Conservation (phyloP, 805 yeast genomes). For the Pichia californica region DNA sequence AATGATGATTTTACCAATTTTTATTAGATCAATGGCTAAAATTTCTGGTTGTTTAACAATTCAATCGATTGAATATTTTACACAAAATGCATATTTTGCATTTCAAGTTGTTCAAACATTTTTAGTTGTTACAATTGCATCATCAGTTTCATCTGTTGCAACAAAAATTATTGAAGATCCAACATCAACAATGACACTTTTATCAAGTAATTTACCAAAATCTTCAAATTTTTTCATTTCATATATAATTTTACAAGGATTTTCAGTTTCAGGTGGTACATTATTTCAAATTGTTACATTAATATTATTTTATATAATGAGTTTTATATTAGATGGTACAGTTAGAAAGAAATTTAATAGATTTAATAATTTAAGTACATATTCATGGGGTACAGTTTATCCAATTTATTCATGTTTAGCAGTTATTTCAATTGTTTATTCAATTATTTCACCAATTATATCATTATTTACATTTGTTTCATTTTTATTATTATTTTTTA, state of each 20-base stretch:
- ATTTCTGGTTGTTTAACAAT: slow-evolving; percentile 50
- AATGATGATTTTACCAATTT: slow-evolving; percentile 60
- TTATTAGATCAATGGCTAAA: slow-evolving; percentile 58
- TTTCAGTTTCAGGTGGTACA: slow-evolving; percentile 58
- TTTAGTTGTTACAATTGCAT: slow-evolving; percentile 61
- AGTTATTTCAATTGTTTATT: slow-evolving; percentile 59
- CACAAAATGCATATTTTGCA: slow-evolving; percentile 63
- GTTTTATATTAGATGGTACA: slow-evolving; percentile 52
- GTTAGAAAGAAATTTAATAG: slow-evolving; percentile 63
- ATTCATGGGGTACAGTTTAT: slow-evolving; percentile 70
- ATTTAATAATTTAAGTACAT: slow-evolving; percentile 45
- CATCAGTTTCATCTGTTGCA: slow-evolving; percentile 65
- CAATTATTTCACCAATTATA: slow-evolving; percentile 78
- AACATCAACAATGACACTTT: slow-evolving; percentile 45
- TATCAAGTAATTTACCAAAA: slow-evolving; percentile 65
- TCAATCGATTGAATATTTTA: slow-evolving; percentile 54
- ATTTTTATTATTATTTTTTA: slow-evolving; percentile 66
- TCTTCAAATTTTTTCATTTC: slow-evolving; percentile 69
- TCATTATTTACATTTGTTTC: slow-evolving; percentile 66
- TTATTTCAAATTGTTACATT: slow-evolving; percentile 57
- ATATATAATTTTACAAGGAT: slow-evolving; percentile 62
- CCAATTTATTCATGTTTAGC: slow-evolving; percentile 72
- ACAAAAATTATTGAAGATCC: slow-evolving; percentile 57
- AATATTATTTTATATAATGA: slow-evolving; percentile 52
- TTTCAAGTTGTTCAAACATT: slow-evolving; percentile 69